Conservation (phyloP, 1,284 basidiomycete species). For the Cutaneotrichosporon mucoides region DNA sequence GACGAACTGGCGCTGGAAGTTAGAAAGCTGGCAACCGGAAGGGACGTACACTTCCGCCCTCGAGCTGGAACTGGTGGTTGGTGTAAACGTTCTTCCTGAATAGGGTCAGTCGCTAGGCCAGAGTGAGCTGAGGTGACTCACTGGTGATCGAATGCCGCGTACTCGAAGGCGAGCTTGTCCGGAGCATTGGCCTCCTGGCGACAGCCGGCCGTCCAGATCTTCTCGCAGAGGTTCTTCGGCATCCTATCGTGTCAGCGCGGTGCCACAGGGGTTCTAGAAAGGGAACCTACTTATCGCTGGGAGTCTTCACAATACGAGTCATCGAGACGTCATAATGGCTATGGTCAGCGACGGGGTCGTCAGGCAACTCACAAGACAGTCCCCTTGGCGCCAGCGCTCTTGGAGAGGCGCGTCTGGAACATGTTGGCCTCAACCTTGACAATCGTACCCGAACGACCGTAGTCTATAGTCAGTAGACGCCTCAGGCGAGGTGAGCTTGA, state of each 20-base stretch:
- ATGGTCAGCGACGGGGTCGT: background rate
- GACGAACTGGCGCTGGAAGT: constrained; percentile 29
- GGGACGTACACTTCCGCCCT: constrained; percentile 22
- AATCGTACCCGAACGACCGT: constrained; percentile 33
- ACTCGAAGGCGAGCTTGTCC: constrained; percentile 25
- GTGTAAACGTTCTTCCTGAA: constrained; percentile 44
- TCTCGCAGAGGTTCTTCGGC: constrained; percentile 38
- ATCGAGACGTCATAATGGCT: constrained; percentile 25
- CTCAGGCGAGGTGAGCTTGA: no score
- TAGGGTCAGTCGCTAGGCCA: constrained; percentile 5
- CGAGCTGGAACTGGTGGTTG: constrained; percentile 25
- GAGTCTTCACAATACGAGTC: constrained; percentile 14
- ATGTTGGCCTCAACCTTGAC: constrained; percentile 45
- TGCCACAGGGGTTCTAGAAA: background rate
- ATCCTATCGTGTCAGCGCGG: constrained; percentile 23
- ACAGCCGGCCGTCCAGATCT: constrained; percentile 33
- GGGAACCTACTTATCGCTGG: constrained; percentile 24
- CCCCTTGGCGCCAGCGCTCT: constrained; percentile 17
- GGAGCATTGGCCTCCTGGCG: constrained; percentile 13
- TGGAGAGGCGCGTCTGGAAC: constrained; percentile 36
- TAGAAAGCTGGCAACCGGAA: background rate
- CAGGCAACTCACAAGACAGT: constrained; percentile 22
- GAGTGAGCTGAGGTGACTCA: constrained; percentile 14
- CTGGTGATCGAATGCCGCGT: constrained; percentile 39
- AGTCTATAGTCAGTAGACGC: constrained; percentile 14